Percentiles rank a stretch among this genome's conserved stretches.
These are phyloP conservation scores for Entoloma clypeatum DNA, from an alignment of 1,284 basidiomycete genomes.

Conservation along the genomic window DNA sequence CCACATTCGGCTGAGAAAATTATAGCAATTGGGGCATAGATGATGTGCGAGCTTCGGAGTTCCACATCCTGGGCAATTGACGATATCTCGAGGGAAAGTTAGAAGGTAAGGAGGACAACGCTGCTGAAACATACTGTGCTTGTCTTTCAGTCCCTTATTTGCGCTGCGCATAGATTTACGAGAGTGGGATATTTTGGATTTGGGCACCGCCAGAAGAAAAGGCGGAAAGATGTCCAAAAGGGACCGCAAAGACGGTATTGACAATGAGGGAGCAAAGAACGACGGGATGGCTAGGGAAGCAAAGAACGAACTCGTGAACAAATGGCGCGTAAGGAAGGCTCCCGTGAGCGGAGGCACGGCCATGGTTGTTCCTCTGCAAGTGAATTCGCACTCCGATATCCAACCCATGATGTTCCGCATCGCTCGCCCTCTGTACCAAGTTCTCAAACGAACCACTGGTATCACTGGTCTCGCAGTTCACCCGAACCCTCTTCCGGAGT, in stretches of 20 bases:
- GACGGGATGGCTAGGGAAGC: slow-evolving; percentile 31
- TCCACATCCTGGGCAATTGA: slow-evolving; percentile 91
- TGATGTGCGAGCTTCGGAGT: slow-evolving; percentile 86
- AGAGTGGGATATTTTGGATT: slow-evolving; percentile 92
- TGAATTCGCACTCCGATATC: slow-evolving; percentile 35
- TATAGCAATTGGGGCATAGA: slow-evolving; percentile 84
- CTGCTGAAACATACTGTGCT: slow-evolving; percentile 63
- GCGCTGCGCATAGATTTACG: slow-evolving; percentile 93
- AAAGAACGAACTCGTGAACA: slow-evolving; percentile 22
- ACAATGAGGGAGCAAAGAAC: slow-evolving; percentile 39
- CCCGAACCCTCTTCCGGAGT: slow-evolving; percentile 74
- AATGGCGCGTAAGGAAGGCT: slow-evolving; percentile 25
- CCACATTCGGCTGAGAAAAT: slow-evolving; percentile 68
- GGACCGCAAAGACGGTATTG: slow-evolving; percentile 51
- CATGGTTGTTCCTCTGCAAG: slow-evolving; percentile 21
- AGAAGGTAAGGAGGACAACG: slow-evolving; percentile 5
- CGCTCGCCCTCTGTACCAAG: slow-evolving; percentile 68
- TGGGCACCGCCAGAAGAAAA: slow-evolving; percentile 89
- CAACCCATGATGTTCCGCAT: slow-evolving; percentile 65
- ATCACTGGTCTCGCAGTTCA: slow-evolving; percentile 75
- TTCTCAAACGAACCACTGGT: slow-evolving; percentile 75
- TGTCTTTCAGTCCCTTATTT: slow-evolving; percentile 94
- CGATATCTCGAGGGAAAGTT: slow-evolving; percentile 62
- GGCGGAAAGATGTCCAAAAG: slow-evolving; percentile 84
- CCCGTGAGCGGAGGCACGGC: slow-evolving; percentile 36